Percentiles rank a stretch among this genome's conserved stretches.
Evolutionary conservation across 768 basidiomycete genomes (phyloP).

Genomic region (Calocera viscosa): DNA sequence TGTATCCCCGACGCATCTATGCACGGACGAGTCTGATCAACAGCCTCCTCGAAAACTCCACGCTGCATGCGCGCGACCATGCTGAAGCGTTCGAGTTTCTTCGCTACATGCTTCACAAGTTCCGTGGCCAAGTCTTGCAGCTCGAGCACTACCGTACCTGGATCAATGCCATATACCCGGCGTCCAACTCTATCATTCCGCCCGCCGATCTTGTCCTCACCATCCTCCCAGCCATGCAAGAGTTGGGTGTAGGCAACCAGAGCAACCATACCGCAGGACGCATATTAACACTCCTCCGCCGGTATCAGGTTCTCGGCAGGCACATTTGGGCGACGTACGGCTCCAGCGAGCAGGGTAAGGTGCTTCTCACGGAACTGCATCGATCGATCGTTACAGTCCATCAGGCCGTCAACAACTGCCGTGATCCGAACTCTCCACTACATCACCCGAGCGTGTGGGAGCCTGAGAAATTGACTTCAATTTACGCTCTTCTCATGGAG

Average conservation of each 20-base stretch:
- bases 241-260: neutral
- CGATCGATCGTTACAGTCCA: neutral
- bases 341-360: neutral
- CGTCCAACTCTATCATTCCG: neutral
- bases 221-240: neutral
- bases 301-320: neutral
- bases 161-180: neutral
- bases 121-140: neutral
- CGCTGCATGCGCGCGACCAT: neutral
- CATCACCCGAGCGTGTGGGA: neutral
- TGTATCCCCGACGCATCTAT: neutral
- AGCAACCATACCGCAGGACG: neutral
- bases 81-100: neutral
- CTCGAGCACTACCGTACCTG: neutral
- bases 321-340: neutral
- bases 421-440: neutral
- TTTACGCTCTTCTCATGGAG: neutral
- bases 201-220: neutral
- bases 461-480: neutral
- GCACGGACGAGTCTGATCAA: neutral
- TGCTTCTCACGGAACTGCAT: neutral
- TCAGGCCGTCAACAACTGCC: neutral
- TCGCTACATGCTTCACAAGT: neutral
- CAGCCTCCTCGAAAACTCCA: neutral
- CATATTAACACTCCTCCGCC: neutral